Conservation (phyloP, 2,329 filamentous ascomycete genomes). For the Fusarium penzigii region DNA sequence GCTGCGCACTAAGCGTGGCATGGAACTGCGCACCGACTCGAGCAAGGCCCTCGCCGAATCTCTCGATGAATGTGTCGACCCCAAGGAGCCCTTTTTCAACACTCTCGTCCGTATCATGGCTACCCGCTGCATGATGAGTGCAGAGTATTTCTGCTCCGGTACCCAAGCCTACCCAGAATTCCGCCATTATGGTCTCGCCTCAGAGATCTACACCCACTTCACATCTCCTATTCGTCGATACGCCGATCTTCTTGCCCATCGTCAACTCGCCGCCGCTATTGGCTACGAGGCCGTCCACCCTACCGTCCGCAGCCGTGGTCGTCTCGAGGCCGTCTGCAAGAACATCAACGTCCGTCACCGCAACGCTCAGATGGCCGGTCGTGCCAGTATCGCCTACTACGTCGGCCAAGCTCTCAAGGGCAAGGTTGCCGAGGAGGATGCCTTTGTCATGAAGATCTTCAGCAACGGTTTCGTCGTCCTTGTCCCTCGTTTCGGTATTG, state of each 20-base stretch:
- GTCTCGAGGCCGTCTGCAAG: slow-evolving; percentile 91
- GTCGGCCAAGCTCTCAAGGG: slow-evolving; percentile 94
- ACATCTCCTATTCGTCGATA: slow-evolving; percentile 97
- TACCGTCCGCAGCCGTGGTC: slow-evolving; percentile 75
- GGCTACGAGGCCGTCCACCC: slow-evolving; percentile 87
- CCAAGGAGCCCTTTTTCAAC: slow-evolving; percentile 92
- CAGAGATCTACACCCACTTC: slow-evolving; percentile 98
- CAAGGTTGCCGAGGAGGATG: slow-evolving; percentile 75
- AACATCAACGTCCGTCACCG: slow-evolving; percentile 98
- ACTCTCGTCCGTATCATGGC: slow-evolving; percentile 96
- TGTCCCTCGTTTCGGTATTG: slow-evolving; percentile 92
- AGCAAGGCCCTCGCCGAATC: slow-evolving; percentile 94
- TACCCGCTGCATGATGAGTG: slow-evolving; percentile 98
- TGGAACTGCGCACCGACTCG: slow-evolving; percentile 80
- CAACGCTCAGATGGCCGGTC: slow-evolving; percentile 93
- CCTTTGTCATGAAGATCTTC: slow-evolving; percentile 96
- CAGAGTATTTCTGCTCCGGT: slow-evolving; percentile 96
- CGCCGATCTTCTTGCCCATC: slow-evolving; percentile 91
- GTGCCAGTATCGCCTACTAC: slow-evolving; percentile 95
- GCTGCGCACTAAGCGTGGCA: slow-evolving; percentile 79
- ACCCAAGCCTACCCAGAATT: slow-evolving; percentile 93
- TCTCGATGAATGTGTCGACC: slow-evolving; percentile 80
- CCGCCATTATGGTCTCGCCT: slow-evolving; percentile 93
- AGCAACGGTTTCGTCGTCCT: slow-evolving; percentile 97
- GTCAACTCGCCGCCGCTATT: slow-evolving; percentile 93